These are phyloP conservation scores for Plasmodium knowlesi DNA, from an alignment of 169 alveolate genomes.

Conservation along the genomic window DNA sequence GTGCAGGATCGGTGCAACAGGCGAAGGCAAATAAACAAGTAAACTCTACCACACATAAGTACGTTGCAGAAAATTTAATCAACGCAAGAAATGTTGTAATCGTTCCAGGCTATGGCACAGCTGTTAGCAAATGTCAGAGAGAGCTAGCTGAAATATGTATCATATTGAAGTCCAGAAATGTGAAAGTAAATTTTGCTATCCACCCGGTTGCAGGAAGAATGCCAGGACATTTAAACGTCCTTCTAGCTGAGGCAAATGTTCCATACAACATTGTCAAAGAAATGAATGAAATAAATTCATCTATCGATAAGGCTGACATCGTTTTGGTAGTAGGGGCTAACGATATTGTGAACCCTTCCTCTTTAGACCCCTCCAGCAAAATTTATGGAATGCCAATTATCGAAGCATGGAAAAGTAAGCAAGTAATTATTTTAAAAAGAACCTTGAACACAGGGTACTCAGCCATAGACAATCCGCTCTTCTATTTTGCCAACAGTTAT, in stretches of 20 bases:
- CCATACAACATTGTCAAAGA: conserved; percentile 95
- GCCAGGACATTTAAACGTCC: conserved; percentile 97
- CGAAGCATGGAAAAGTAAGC: conserved; percentile 94
- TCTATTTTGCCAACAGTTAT: conserved; percentile 88
- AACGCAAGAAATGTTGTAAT: conserved; percentile 89
- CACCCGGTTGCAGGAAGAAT: conserved; percentile 98
- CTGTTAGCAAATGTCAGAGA: conserved; percentile 91
- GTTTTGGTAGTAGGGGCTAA: conserved; percentile 96
- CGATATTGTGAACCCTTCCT: conserved; percentile 95
- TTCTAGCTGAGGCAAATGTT: conserved; percentile 96
- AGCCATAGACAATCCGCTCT: conserved; percentile 94
- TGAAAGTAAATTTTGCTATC: conserved; percentile 93
- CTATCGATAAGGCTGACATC: conserved; percentile 85
- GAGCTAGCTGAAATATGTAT: conserved; percentile 87
- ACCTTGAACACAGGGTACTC: conserved; percentile 96
- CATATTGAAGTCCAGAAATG: conserved; percentile 84
- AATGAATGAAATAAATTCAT: conserved; percentile 94
- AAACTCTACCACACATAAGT: conserved; percentile 82
- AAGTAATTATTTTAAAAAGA: conserved; percentile 91
- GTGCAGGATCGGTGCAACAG: conserved; percentile 86
- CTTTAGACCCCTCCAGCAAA: conserved; percentile 90
- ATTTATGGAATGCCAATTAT: conserved; percentile 97
- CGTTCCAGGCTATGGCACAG: conserved; percentile 97
- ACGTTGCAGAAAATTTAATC: conserved; percentile 89
- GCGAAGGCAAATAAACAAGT: conserved; percentile 84